Conservation (phyloP, 306 rosid species). For the Vigna mungo region DNA sequence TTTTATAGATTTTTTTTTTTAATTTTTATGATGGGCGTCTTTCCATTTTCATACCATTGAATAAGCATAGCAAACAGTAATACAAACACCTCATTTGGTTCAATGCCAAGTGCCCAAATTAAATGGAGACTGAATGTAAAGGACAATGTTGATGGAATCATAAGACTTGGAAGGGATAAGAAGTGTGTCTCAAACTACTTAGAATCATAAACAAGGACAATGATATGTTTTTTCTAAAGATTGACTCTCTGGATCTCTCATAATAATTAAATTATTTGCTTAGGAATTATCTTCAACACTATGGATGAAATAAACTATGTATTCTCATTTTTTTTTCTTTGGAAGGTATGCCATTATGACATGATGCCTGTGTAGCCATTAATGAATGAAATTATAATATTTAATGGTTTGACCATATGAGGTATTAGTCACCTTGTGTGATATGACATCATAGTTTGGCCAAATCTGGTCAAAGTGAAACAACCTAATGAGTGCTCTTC, state of each 20-base stretch:
- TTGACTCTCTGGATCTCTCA: slow-evolving; percentile 8
- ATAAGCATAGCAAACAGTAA: slow-evolving; percentile 21
- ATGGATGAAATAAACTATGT: neutral
- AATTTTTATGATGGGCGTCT: neutral
- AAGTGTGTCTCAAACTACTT: neutral
- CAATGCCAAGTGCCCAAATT: slow-evolving; percentile 19
- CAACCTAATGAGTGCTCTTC: slow-evolving; percentile 10
- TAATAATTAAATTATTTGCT: slow-evolving; percentile 20
- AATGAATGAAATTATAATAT: slow-evolving; percentile 25
- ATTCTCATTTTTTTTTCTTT: slow-evolving; percentile 3
- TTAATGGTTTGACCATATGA: slow-evolving; percentile 31
- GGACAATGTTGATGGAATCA: slow-evolving; percentile 13
- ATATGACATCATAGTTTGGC: slow-evolving; percentile 13
- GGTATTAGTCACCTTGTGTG: slow-evolving; percentile 2
- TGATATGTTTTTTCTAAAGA: slow-evolving; percentile 3
- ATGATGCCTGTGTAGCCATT: slow-evolving; percentile 37
- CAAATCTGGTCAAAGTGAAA: slow-evolving; percentile 37
- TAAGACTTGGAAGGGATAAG: slow-evolving; percentile 17
- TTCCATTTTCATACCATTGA: slow-evolving; percentile 35
- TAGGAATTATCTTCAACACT: slow-evolving; percentile 12
- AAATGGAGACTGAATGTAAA: slow-evolving; percentile 30
- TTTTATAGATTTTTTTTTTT: neutral
- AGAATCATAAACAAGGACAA: slow-evolving; percentile 32
- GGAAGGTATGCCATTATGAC: slow-evolving; percentile 7
- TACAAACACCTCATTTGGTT: slow-evolving; percentile 34